These are phyloP conservation scores for Epichloe bromicola DNA, from an alignment of 2,329 filamentous ascomycete species.

Conservation along the genomic window DNA sequence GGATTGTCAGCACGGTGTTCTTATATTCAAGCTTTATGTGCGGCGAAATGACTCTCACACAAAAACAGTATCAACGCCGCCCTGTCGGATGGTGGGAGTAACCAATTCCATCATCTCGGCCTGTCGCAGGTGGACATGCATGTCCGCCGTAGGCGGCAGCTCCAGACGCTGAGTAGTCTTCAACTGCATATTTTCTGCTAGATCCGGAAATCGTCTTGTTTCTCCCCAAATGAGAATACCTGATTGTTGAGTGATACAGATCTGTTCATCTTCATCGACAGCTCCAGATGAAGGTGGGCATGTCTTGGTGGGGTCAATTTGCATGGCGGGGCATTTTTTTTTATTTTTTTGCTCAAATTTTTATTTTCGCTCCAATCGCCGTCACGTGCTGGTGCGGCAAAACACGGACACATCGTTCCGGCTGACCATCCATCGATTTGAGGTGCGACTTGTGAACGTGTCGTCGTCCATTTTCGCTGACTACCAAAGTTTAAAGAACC, in stretches of 20 bases:
- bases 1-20: neutral
- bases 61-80: constrained; percentile 52
- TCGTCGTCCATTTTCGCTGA: too few species aligned
- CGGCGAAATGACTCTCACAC: constrained; percentile 17
- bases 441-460: too few species aligned
- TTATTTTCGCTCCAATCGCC: too few species aligned
- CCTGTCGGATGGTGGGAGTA: constrained; percentile 36
- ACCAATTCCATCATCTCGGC: constrained; percentile 49
- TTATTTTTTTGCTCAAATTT: neutral
- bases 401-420: too few species aligned
- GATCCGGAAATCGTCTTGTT: neutral
- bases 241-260: neutral
- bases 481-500: too few species aligned
- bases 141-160: constrained; percentile 52
- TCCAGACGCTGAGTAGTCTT: constrained; percentile 17
- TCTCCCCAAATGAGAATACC: neutral
- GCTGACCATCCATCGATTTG: too few species aligned
- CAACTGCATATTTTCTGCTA: constrained; percentile 1
- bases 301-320: neutral
- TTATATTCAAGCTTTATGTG: neutral
- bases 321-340: neutral
- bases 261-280: neutral
- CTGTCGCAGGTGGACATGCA: constrained; percentile 60
- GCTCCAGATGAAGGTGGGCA: neutral
- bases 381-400: too few species aligned